Percentiles rank a stretch among this genome's conserved stretches.
Evolutionary conservation across 768 basidiomycete species (phyloP).

Genomic region (Pleurotus tuber-regium): DNA sequence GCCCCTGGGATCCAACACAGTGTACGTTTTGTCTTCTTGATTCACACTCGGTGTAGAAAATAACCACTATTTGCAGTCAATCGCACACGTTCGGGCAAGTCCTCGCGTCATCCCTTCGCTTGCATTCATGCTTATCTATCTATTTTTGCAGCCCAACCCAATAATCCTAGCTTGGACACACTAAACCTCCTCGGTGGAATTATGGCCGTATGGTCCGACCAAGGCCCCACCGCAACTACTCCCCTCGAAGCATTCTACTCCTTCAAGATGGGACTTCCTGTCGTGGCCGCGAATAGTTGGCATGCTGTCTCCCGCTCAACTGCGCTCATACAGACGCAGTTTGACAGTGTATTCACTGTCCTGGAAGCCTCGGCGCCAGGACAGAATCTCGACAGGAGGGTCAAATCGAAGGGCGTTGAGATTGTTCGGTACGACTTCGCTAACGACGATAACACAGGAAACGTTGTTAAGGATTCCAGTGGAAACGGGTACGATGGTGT

Average conservation of each 20-base stretch:
- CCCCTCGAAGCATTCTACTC: constrained; percentile 42
- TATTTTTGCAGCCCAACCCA: constrained; percentile 22
- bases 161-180: constrained; percentile 28
- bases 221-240: constrained; percentile 45
- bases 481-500: constrained; percentile 19
- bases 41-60: not conserved
- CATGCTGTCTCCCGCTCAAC: constrained; percentile 33
- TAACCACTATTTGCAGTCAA: not conserved
- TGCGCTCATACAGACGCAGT: constrained; percentile 31
- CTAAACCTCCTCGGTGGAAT: constrained; percentile 30
- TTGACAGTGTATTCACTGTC: constrained; percentile 30
- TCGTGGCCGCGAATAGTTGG: constrained; percentile 43
- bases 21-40: not conserved
- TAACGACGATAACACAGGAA: constrained; percentile 11
- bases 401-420: constrained; percentile 12
- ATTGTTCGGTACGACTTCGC: constrained; percentile 14
- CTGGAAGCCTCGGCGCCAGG: constrained; percentile 39
- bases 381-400: constrained; percentile 38
- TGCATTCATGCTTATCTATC: constrained; percentile 25
- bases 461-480: constrained; percentile 12
- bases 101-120: not conserved
- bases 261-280: constrained; percentile 35
- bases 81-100: not conserved
- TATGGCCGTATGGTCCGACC: constrained; percentile 41
- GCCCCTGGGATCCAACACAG: constrained; percentile 33